phyloP scores from a whole-genome alignment of 2,329 filamentous ascomycete genomes.

The Simplicillium sp. region DNA sequence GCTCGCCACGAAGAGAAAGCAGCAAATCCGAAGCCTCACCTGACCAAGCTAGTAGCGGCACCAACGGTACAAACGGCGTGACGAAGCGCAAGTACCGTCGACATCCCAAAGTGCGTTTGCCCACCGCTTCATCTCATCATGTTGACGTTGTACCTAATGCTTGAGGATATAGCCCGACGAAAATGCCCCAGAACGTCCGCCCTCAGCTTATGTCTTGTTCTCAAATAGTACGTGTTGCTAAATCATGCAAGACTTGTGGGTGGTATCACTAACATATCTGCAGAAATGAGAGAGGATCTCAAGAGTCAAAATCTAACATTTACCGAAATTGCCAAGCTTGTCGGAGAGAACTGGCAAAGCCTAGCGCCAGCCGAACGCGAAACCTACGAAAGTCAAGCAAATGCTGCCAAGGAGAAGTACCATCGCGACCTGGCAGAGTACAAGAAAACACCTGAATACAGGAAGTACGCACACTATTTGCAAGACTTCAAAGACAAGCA shows the following conservation, averaged over 20 bases:
- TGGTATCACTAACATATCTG: background rate
- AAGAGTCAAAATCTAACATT: constrained; percentile 71
- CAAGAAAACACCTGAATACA: constrained; percentile 65
- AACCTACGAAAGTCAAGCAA: constrained; percentile 62
- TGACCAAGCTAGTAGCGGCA: constrained; percentile 6
- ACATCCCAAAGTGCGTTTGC: constrained; percentile 57
- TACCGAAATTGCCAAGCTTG: constrained; percentile 74
- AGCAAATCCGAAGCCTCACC: constrained; percentile 28
- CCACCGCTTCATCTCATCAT: background rate
- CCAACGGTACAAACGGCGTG: constrained; percentile 31
- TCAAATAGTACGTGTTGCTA: constrained; percentile 62
- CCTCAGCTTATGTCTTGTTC: constrained; percentile 78
- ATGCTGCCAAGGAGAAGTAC: constrained; percentile 66
- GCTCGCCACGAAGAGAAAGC: constrained; percentile 41
- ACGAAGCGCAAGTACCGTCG: constrained; percentile 68
- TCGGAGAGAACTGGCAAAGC: constrained; percentile 75
- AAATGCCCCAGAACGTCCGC: constrained; percentile 69
- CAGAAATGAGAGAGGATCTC: constrained; percentile 68
- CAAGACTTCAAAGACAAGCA: constrained; percentile 72
- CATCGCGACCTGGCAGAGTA: constrained; percentile 64
- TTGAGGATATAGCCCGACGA: constrained; percentile 52
- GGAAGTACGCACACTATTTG: constrained; percentile 61
- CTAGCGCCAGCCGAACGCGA: constrained; percentile 59
- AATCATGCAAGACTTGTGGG: background rate
- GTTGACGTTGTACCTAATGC: constrained; percentile 1